Evolutionary conservation across 176 grass and related monocot species (phyloP).

Genomic region (Otatea glauca): DNA sequence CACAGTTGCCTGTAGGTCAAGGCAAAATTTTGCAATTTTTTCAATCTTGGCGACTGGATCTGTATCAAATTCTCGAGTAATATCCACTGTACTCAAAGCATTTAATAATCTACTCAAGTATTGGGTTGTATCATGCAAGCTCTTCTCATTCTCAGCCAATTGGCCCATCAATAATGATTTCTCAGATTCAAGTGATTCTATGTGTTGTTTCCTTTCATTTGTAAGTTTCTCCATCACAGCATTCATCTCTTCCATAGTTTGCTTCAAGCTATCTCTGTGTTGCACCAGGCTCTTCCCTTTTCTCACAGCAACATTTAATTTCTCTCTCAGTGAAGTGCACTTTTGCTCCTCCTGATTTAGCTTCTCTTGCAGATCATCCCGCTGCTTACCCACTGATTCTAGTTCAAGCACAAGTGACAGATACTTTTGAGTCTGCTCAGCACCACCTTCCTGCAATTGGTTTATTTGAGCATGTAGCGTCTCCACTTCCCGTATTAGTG

Average conservation of each 20-base stretch:
- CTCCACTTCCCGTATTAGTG: conserved; percentile 65
- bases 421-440: conserved; percentile 58
- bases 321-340: conserved; percentile 73
- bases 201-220: conserved; percentile 61
- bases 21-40: conserved; percentile 54
- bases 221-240: conserved; percentile 55
- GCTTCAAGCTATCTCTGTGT: conserved; percentile 85
- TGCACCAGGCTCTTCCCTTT: conserved; percentile 96
- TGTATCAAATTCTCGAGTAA: conserved; percentile 49
- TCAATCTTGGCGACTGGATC: conserved; percentile 81
- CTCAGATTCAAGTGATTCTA: conserved; percentile 77
- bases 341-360: conserved; percentile 80
- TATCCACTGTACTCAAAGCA: conserved; percentile 62
- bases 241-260: conserved; percentile 75
- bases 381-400: conserved; percentile 58
- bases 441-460: conserved; percentile 56
- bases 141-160: conserved; percentile 66
- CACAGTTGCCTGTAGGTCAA: conserved; percentile 51
- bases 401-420: conserved; percentile 63
- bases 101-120: conserved; percentile 64
- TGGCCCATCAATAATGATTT: conserved; percentile 68
- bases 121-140: conserved; percentile 55
- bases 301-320: conserved; percentile 91
- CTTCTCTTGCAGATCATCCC: conserved; percentile 67
- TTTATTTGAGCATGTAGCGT: conserved; percentile 53